Base-by-base conservation (phyloP, 2,329 filamentous ascomycete genomes). In the Alternaria dauci region DNA sequence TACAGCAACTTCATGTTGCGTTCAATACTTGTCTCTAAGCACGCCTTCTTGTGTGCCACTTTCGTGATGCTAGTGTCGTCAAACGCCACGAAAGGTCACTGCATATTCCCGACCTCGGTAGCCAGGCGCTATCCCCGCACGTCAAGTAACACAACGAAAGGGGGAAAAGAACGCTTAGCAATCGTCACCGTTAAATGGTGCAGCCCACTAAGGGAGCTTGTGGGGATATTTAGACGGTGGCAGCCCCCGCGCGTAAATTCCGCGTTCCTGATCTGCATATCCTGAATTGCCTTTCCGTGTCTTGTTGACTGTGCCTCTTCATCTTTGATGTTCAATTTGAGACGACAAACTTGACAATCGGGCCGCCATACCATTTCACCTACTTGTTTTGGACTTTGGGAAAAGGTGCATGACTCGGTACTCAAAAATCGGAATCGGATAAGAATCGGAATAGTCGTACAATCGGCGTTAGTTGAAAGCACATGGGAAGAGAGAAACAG, bases 31-130 rank as follows among this genome's bases (percentile, higher is more conserved):
- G 14, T 23, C 16, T 12, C 2, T 14, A 4, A 50, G 23, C 20
- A 26, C 46, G 8, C 30, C 32, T 25, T 30, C 14, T n/a, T 16
- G 12, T 47, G 30, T 48, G 30, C 30, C 52, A 43, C 20, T 16
- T 55, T 58, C 53, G 43, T 42, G 36, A 23, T 28, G 7, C 32
- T 51, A 36, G 47, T 38, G 43, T 32, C 30, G 39, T 18, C 46
- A 26, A 44, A 34, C 38, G 26, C 28, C 12, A 30, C 36, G 5
- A 30, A 23, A 47, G 23, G 18, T 34, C 6, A n/a, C 30, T 56
- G 43, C 51, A 28, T 58, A 56, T 62, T 34, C 52, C 55, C 67
- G 68, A 73, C 72, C 72, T 76, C 72, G 72, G 71, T 59, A 68
- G 25, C 44, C 34, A 25, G 20, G 11, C 9, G 28, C 53, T 53